Evolutionary conservation across 73 alveolate genomes (phyloP).

Genomic region (Uronychia binucleata): DNA sequence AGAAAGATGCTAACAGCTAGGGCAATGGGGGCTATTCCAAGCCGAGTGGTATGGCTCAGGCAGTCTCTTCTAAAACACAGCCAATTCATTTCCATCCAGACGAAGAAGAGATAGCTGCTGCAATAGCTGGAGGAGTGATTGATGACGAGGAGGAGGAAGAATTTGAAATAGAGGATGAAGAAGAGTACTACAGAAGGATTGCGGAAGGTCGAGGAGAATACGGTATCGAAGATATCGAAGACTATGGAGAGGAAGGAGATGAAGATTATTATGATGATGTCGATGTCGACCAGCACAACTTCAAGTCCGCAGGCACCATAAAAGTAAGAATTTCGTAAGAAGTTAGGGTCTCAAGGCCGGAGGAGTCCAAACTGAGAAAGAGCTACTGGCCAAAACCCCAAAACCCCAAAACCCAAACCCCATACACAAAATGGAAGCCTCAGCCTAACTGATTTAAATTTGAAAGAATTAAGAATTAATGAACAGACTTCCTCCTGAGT

Average conservation of each 20-base stretch:
- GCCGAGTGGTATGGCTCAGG: background rate
- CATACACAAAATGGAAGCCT: background rate
- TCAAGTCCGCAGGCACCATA: background rate
- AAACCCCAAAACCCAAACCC: background rate
- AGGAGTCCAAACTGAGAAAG: no score
- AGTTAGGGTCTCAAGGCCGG: no score
- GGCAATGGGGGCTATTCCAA: no score
- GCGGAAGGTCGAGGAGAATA: background rate
- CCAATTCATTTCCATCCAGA: background rate
- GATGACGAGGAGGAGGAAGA: background rate
- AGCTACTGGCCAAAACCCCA: background rate
- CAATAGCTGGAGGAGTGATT: background rate
- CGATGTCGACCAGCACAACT: background rate
- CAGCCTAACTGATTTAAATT: no score
- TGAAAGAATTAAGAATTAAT: background rate
- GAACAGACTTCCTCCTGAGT: background rate
- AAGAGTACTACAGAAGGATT: background rate
- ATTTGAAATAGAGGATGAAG: background rate
- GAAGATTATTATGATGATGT: background rate
- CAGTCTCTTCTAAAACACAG: background rate
- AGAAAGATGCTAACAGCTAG: no score
- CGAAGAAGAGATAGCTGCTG: background rate
- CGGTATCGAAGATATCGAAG: background rate
- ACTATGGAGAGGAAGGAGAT: background rate
- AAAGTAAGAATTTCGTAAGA: background rate